Evolutionary conservation across 768 basidiomycete genomes (phyloP).

Genomic region (Hygrophorus russula): DNA sequence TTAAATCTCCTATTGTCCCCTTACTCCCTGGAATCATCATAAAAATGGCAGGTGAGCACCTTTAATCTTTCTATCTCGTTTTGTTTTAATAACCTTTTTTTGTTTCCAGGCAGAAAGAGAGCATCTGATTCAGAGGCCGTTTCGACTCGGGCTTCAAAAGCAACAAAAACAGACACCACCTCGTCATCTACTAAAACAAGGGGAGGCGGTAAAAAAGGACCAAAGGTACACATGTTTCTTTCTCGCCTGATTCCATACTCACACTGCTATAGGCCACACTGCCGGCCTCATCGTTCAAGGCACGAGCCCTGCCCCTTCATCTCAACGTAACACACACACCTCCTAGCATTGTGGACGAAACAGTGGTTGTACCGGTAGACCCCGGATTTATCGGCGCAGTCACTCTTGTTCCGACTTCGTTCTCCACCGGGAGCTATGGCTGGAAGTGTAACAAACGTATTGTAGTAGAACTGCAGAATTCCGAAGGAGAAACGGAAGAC

Average conservation of each 20-base stretch:
- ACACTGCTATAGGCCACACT: slow-evolving; percentile 27
- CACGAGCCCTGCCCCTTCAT: slow-evolving; percentile 60
- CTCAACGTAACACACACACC: slow-evolving; percentile 58
- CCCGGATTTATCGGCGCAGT: slow-evolving; percentile 49
- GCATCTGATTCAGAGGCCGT: slow-evolving; percentile 23
- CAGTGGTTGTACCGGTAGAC: slow-evolving; percentile 30
- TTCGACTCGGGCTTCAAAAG: slow-evolving; percentile 37
- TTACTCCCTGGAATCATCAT: neutral
- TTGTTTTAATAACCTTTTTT: neutral
- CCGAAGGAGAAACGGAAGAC: slow-evolving; percentile 23
- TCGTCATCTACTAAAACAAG: slow-evolving; percentile 17
- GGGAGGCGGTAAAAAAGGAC: slow-evolving; percentile 27
- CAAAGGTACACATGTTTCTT: slow-evolving; percentile 29
- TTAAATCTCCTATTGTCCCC: neutral
- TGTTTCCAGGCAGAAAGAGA: slow-evolving; percentile 23
- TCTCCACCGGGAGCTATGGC: slow-evolving; percentile 70
- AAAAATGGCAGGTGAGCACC: neutral
- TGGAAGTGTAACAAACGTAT: slow-evolving; percentile 74
- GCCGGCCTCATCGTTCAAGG: slow-evolving; percentile 42
- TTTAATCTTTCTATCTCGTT: neutral
- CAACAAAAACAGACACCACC: slow-evolving; percentile 31
- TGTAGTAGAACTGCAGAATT: slow-evolving; percentile 47
- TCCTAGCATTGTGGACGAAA: slow-evolving; percentile 28
- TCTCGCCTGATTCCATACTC: slow-evolving; percentile 4
- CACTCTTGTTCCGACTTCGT: slow-evolving; percentile 45